phyloP scores from a whole-genome alignment of 495 filamentous ascomycete species.

The Neurospora sp. region DNA sequence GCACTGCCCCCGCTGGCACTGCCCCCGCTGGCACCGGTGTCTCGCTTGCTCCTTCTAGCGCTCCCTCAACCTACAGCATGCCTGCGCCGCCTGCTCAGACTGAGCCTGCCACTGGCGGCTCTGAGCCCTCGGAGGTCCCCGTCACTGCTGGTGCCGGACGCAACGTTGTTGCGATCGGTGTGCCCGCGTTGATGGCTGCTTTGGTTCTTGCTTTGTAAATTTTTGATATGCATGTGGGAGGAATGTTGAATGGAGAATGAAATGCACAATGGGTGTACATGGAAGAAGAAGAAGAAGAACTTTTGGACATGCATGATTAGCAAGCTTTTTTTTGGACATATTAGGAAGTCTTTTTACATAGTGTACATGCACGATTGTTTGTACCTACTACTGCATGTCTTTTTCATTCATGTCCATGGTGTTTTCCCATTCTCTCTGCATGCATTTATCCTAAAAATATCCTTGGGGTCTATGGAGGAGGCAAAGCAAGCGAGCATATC shows the following conservation, averaged over 20 bases:
- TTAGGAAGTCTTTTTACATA: neutral
- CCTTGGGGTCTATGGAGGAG: too few species aligned
- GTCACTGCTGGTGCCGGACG: slow-evolving; percentile 21
- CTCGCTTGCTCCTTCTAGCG: neutral
- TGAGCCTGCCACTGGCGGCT: neutral
- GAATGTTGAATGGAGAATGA: neutral
- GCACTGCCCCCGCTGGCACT: neutral
- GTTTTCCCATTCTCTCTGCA: neutral
- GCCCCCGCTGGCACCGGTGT: neutral
- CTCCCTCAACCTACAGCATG: slow-evolving; percentile 2
- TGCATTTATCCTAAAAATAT: neutral
- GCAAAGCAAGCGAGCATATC: neutral
- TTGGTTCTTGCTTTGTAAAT: slow-evolving; percentile 15
- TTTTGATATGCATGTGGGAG: neutral
- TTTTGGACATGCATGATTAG: neutral
- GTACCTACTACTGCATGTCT: neutral
- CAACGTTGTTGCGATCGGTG: slow-evolving; percentile 13
- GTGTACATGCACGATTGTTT: neutral
- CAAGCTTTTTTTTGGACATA: neutral
- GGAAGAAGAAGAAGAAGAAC: neutral
- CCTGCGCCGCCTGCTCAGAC: slow-evolving; percentile 1
- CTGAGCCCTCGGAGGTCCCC: neutral
- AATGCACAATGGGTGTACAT: neutral
- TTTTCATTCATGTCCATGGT: neutral
- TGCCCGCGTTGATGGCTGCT: slow-evolving; percentile 15